Conservation (phyloP, 257 asterid genomes). For the Henckelia pumila region DNA sequence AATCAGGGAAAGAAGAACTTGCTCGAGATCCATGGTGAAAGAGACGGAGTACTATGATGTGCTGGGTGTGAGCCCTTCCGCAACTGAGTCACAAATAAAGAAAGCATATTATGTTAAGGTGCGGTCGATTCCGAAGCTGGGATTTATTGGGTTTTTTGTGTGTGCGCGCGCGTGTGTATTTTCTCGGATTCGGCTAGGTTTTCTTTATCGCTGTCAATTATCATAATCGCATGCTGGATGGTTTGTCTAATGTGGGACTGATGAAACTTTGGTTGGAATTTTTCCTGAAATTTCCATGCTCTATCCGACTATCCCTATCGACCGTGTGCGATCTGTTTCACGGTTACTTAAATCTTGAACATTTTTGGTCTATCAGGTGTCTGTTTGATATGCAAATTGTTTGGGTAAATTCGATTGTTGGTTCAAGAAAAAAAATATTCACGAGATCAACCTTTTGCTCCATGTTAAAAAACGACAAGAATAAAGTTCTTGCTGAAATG, state of each 20-base stretch:
- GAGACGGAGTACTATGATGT: conserved; percentile 74
- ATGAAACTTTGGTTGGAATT: neutral
- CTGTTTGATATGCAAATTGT: neutral
- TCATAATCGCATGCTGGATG: neutral
- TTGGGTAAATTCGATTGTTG: too few species aligned
- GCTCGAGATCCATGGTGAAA: conserved; percentile 53
- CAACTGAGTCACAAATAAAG: conserved; percentile 63
- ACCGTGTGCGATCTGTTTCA: neutral
- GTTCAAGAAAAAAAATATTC: neutral
- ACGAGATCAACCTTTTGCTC: neutral
- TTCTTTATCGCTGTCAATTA: neutral
- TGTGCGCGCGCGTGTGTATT: too few species aligned
- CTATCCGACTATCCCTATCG: neutral
- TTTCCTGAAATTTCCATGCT: neutral
- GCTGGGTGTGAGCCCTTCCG: conserved; percentile 71
- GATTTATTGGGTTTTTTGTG: neutral
- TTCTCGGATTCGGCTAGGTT: neutral
- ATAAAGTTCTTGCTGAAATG: neutral
- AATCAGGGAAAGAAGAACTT: neutral
- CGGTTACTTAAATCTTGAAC: neutral
- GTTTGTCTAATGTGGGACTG: neutral
- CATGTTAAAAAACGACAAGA: too few species aligned
- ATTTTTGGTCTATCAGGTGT: neutral
- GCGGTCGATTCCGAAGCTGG: neutral
- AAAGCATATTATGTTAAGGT: conserved; percentile 79